Evolutionary conservation across 352 stramenopile genomes (phyloP).

Genomic region (Phytophthora ohioensis): DNA sequence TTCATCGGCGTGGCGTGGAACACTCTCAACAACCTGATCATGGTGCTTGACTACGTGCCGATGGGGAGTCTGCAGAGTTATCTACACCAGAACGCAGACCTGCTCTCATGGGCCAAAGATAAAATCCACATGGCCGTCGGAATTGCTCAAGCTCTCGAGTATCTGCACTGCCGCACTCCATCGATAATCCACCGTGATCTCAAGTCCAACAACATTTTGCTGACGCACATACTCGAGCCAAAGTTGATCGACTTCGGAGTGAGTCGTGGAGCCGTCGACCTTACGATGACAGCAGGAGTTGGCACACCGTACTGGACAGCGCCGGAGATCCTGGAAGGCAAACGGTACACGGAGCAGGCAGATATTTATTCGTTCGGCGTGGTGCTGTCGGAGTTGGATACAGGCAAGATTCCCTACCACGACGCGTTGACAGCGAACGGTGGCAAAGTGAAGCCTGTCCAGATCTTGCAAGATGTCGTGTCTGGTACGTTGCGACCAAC

Average conservation of each 20-base stretch:
- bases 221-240: constrained; percentile 70
- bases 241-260: constrained; percentile 89
- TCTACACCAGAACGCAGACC: constrained; percentile 30
- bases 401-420: constrained; percentile 42
- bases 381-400: constrained; percentile 59
- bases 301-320: constrained; percentile 88
- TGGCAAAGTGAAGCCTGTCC: constrained; percentile 40
- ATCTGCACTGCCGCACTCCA: constrained; percentile 37
- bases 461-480: constrained; percentile 59
- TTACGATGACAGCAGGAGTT: constrained; percentile 67
- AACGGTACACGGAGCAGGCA: constrained; percentile 60
- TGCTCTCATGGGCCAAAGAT: constrained; percentile 43
- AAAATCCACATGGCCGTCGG: constrained; percentile 59
- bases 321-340: constrained; percentile 71
- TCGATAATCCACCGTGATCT: constrained; percentile 46
- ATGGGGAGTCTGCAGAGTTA: constrained; percentile 34
- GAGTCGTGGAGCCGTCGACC: constrained; percentile 32
- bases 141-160: constrained; percentile 42
- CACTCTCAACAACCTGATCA: constrained; percentile 40
- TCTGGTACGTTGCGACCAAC: constrained; percentile 48
- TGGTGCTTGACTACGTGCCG: constrained; percentile 47
- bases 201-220: constrained; percentile 71
- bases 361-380: constrained; percentile 82
- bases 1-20: constrained; percentile 72
- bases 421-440: constrained; percentile 31